phyloP scores from a whole-genome alignment of 1,139 yeast species.

The Lodderomyces jiufengensis region DNA sequence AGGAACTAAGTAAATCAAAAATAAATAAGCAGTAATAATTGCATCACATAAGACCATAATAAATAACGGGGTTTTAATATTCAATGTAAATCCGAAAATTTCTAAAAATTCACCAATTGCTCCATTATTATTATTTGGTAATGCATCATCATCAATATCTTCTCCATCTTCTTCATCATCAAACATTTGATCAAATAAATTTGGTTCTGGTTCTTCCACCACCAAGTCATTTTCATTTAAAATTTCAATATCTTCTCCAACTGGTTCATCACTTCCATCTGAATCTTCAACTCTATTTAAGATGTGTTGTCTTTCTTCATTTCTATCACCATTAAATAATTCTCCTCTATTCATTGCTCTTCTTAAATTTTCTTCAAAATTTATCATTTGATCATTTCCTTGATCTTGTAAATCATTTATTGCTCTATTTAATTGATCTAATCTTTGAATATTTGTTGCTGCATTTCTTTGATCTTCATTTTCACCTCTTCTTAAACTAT shows the following conservation, averaged over 20 bases:
- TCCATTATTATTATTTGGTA: conserved; percentile 13
- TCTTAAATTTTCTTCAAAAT: conserved; percentile 20
- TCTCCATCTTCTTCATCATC: conserved; percentile 10
- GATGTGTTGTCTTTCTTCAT: neutral
- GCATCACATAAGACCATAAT: conserved; percentile 38
- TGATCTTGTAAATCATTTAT: conserved; percentile 25
- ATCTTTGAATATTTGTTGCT: conserved; percentile 21
- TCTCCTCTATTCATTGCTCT: conserved; percentile 17
- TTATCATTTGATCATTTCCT: conserved; percentile 13
- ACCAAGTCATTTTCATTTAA: too few species aligned
- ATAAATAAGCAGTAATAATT: conserved; percentile 40
- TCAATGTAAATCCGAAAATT: conserved; percentile 34
- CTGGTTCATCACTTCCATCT: conserved; percentile 1
- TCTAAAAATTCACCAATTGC: conserved; percentile 29
- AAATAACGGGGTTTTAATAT: conserved; percentile 34
- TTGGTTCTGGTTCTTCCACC: too few species aligned
- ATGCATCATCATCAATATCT: conserved; percentile 13
- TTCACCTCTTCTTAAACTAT: conserved; percentile 22
- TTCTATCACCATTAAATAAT: conserved; percentile 6
- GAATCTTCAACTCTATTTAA: neutral
- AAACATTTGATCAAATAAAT: neutral
- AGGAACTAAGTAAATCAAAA: conserved; percentile 52
- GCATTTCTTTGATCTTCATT: conserved; percentile 17
- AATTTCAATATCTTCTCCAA: too few species aligned
- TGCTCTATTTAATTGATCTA: conserved; percentile 31